phyloP scores from a whole-genome alignment of 2,329 filamentous ascomycete species.

The Lithohypha guttulata region DNA sequence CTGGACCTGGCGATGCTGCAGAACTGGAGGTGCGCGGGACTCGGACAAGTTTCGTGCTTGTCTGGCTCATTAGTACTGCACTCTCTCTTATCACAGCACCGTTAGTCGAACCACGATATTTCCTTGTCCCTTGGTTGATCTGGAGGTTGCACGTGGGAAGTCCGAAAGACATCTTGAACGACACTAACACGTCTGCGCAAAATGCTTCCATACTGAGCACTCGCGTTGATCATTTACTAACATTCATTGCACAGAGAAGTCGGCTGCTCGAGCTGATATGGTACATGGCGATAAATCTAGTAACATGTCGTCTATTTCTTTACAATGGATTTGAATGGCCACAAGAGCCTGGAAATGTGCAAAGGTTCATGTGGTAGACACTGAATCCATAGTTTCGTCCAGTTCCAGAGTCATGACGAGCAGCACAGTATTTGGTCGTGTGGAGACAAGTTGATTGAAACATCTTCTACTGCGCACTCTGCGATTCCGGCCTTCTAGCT shows the following conservation, averaged over 20 bases:
- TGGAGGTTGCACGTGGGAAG: constrained; percentile 67
- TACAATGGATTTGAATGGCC: constrained; percentile 47
- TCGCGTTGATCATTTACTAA: constrained; percentile 21
- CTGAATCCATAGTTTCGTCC: too few species aligned
- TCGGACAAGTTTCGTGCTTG: constrained; percentile 43
- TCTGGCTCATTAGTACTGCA: constrained; percentile 59
- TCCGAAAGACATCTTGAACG: constrained; percentile 4
- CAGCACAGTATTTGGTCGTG: too few species aligned
- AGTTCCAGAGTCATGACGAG: too few species aligned
- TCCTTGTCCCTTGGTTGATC: constrained; percentile 88
- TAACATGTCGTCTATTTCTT: constrained; percentile 46
- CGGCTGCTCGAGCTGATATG: constrained; percentile 46
- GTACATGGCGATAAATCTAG: constrained; percentile 44
- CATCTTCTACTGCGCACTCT: too few species aligned
- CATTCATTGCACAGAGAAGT: constrained; percentile 20
- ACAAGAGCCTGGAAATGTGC: constrained; percentile 46
- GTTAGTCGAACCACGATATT: constrained; percentile 89
- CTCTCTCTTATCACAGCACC: constrained; percentile 79
- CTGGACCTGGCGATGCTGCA: background rate
- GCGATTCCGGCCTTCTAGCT: too few species aligned
- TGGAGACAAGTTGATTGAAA: too few species aligned
- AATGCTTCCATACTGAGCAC: constrained; percentile 7
- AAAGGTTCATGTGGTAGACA: constrained; percentile 49
- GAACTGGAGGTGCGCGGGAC: constrained; percentile 19
- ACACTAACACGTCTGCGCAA: background rate